Percentiles rank a stretch among this genome's conserved stretches.
Conservation (phyloP, 78 protist species). For the Guillardia theta region DNA sequence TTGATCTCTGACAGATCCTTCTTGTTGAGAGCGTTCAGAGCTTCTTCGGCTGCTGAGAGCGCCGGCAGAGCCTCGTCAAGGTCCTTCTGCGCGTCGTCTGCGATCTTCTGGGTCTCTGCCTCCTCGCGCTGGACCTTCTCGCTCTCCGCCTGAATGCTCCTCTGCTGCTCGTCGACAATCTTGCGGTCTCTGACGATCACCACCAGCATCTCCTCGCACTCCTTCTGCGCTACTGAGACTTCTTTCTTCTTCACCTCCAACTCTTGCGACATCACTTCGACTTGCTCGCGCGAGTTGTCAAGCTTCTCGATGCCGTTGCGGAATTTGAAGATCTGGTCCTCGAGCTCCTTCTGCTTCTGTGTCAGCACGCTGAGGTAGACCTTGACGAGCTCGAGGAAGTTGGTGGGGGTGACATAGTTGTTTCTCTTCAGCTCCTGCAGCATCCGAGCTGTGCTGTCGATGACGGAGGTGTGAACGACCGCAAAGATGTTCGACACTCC, state of each 20-base stretch:
- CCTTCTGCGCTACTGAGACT: constrained; percentile 52
- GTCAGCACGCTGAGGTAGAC: constrained; percentile 43
- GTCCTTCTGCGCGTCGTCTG: constrained; percentile 66
- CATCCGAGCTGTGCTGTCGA: neutral
- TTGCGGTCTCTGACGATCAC: constrained; percentile 60
- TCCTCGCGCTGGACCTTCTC: constrained; percentile 67
- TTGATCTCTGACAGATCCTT: constrained; percentile 63
- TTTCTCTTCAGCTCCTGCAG: constrained; percentile 53
- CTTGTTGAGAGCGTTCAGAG: constrained; percentile 63
- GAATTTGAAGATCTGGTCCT: neutral
- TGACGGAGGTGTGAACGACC: constrained; percentile 59
- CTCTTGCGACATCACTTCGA: constrained; percentile 68
- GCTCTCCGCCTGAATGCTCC: constrained; percentile 47
- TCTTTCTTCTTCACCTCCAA: constrained; percentile 61
- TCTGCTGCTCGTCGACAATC: constrained; percentile 73
- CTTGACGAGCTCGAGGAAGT: constrained; percentile 70
- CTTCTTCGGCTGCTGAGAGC: constrained; percentile 66
- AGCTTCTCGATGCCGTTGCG: constrained; percentile 59
- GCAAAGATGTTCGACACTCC: neutral
- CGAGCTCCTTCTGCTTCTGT: constrained; percentile 7
- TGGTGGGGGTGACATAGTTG: constrained; percentile 72
- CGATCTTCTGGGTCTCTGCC: neutral
- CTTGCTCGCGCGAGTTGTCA: constrained; percentile 54
- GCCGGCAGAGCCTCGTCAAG: constrained; percentile 75
- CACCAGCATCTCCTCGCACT: constrained; percentile 75